Evolutionary conservation across 345 rosid species (phyloP).

Genomic region (Citrus mangshanensis): DNA sequence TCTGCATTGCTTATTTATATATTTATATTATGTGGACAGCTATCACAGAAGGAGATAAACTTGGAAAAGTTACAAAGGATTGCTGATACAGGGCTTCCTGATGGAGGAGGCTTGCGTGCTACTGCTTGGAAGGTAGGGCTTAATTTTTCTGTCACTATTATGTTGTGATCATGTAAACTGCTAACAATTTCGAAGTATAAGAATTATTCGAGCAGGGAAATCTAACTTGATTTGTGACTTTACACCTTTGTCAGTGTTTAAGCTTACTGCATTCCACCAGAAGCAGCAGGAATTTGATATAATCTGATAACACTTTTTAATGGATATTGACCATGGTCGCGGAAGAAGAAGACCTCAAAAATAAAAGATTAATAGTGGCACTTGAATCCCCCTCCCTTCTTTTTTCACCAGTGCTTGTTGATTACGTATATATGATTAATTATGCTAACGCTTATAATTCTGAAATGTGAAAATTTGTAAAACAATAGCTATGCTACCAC

Average conservation of each 20-base stretch:
- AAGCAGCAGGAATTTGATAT: neutral
- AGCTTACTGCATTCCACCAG: neutral
- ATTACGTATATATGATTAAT: too few species aligned
- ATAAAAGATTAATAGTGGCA: too few species aligned
- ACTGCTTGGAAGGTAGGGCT: conserved; percentile 61
- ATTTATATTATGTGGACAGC: conserved; percentile 25
- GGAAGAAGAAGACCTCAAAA: neutral
- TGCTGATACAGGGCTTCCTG: conserved; percentile 51
- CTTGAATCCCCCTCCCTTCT: neutral
- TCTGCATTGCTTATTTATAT: neutral
- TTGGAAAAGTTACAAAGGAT: conserved; percentile 57
- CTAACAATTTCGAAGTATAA: too few species aligned
- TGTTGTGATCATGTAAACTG: neutral
- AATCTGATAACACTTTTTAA: neutral
- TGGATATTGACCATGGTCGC: neutral
- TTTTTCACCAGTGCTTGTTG: neutral
- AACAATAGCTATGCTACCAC: too few species aligned
- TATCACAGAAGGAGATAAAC: conserved; percentile 58
- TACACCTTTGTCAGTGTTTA: neutral
- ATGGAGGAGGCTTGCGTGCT: conserved; percentile 58
- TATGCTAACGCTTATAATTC: neutral
- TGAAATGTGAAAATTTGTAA: too few species aligned
- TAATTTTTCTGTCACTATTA: too few species aligned
- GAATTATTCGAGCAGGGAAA: neutral
- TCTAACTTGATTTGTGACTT: neutral